Evolutionary conservation across 169 alveolate species (phyloP), one percentile per base, ranked within the genome.

Genomic region (Plasmodium coatneyi): DNA sequence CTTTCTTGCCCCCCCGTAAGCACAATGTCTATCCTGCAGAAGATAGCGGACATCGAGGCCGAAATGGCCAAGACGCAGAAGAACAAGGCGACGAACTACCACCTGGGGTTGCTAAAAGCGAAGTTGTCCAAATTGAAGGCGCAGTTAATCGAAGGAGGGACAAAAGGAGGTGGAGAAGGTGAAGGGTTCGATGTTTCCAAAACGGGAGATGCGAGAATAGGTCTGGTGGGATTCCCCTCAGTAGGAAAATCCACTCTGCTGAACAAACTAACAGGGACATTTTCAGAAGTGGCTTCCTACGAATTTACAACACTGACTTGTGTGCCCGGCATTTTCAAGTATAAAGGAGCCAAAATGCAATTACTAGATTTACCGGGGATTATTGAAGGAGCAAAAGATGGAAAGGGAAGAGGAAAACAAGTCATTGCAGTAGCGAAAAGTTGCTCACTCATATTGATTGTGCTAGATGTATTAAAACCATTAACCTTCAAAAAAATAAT

Each of bases 201-300:
- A 87, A 97, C 99, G n/a, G 99, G 99, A 82, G 99, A 99, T 93
- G 99, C 99, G n/a, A 97, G 99, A 83, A 99, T 99, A 7, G 99
- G 99, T 25, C 97, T 99, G 89, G 98, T 99, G 19, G 99, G 99
- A 16, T 99, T 99, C 95, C 99, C 99, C 3, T 99, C 99, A 4
- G 99, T 99, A 28, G 99, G 99, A 46, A 99, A 99, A 92, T 97
- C 99, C 7, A 98, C 99, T 0, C 97, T 99, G 16, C 96, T 99
- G 79, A 98, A 98, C 80, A 98, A 98, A 89, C 94, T 99, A 79
- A 99, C 99, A 34, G 99, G 99, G 12, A 97, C 99, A 1, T 98
- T 93, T 92, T 98, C 99, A 19, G 99, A 99, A 95, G 99, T 98
- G 6, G 99, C 99, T 19, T 99, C 99, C 34, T 99, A 99, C 94